Conservation (phyloP, 1,284 basidiomycete genomes). For the Rhodotorula sp. region DNA sequence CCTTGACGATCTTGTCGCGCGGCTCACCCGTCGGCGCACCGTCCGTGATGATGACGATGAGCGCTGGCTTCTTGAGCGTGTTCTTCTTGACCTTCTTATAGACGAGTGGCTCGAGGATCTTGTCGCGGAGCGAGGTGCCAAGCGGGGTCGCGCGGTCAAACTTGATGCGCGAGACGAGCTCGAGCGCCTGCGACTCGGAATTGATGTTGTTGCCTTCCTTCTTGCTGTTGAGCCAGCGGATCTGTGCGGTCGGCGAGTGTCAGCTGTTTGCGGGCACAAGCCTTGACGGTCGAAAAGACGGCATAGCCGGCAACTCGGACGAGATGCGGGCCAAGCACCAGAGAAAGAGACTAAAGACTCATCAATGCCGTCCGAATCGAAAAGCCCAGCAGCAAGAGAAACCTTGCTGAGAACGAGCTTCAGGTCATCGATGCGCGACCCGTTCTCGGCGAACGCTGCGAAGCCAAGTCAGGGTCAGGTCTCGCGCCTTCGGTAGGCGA, state of each 20-base stretch:
- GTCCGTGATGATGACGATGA: constrained; percentile 50
- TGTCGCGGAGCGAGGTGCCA: not conserved
- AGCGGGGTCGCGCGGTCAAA: constrained; percentile 46
- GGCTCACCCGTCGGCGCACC: constrained; percentile 47
- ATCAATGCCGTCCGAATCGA: constrained; percentile 56
- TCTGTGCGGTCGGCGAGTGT: not conserved
- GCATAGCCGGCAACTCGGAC: no score
- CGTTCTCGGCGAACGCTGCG: constrained; percentile 40
- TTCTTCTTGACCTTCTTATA: constrained; percentile 51
- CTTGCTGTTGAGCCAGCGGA: constrained; percentile 51
- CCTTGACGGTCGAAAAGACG: no score
- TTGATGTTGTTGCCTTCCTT: constrained; percentile 54
- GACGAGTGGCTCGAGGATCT: constrained; percentile 43
- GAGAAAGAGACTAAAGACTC: constrained; percentile 17
- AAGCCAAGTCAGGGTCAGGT: not conserved
- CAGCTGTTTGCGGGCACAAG: not conserved
- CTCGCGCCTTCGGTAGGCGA: constrained; percentile 21
- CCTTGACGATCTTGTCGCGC: constrained; percentile 47
- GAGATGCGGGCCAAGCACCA: no score
- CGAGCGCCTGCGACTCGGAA: constrained; percentile 50
- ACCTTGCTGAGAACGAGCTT: constrained; percentile 50
- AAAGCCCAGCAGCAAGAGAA: constrained; percentile 53
- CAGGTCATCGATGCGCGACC: constrained; percentile 53
- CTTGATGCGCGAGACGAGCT: constrained; percentile 53
- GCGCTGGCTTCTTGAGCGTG: constrained; percentile 54